phyloP scores from a whole-genome alignment of 208 protist species.

The Trypanosoma brucei region DNA sequence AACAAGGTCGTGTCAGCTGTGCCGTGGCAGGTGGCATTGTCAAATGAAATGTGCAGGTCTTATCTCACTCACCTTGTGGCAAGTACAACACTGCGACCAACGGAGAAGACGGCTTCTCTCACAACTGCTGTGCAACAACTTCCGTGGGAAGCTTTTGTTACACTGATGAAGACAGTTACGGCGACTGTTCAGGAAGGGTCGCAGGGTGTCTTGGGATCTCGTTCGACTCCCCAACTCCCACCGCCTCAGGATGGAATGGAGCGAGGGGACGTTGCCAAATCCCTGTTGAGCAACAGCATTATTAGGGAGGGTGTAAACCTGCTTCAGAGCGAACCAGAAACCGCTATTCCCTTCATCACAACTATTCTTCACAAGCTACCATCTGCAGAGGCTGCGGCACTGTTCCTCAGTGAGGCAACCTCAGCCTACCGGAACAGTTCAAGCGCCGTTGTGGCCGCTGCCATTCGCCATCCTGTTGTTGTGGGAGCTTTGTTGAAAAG shows the following conservation, averaged over 20 bases:
- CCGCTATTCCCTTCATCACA: constrained; percentile 51
- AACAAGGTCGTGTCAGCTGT: constrained; percentile 55
- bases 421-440: constrained; percentile 4
- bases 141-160: constrained; percentile 45
- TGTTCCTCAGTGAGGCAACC: constrained; percentile 38
- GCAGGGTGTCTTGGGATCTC: not conserved
- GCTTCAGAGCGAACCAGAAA: constrained; percentile 31
- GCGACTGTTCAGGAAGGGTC: not conserved
- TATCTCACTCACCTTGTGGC: constrained; percentile 73
- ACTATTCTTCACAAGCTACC: constrained; percentile 62
- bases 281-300: not conserved
- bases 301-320: constrained; percentile 33
- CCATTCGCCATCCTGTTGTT: constrained; percentile 51
- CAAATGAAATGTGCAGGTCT: constrained; percentile 53
- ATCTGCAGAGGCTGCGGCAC: constrained; percentile 27
- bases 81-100: constrained; percentile 53
- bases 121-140: constrained; percentile 32
- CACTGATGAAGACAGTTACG: constrained; percentile 35
- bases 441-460: constrained; percentile 11
- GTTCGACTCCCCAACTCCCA: not conserved
- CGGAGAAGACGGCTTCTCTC: constrained; percentile 47
- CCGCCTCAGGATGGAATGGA: not conserved
- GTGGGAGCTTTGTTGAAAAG: constrained; percentile 53
- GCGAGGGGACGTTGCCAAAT: not conserved
- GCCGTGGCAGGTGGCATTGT: constrained; percentile 43